Evolutionary conservation across 139 green algal species (phyloP).

Genomic region (Coccomyxa sp.): DNA sequence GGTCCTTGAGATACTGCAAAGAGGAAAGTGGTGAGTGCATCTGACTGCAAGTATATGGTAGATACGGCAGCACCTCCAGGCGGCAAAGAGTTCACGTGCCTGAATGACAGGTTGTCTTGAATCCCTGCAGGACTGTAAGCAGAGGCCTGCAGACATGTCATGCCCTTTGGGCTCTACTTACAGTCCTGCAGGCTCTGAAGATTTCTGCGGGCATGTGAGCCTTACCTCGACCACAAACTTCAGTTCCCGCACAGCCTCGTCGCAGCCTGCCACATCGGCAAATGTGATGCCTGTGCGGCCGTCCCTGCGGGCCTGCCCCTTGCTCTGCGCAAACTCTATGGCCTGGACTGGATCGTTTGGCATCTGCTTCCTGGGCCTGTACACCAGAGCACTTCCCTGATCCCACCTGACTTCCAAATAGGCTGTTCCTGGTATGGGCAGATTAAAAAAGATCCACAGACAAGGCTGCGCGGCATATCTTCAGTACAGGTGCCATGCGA

Average conservation of each 20-base stretch:
- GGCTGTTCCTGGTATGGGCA: not conserved
- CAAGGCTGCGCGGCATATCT: not conserved
- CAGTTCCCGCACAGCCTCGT: constrained; percentile 75
- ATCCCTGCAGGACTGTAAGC: too few relatives aligned
- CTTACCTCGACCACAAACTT: constrained; percentile 68
- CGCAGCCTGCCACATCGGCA: constrained; percentile 89
- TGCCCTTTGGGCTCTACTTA: too few relatives aligned
- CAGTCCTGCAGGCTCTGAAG: too few relatives aligned
- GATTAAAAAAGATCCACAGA: not conserved
- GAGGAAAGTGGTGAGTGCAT: not conserved
- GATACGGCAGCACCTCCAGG: too few relatives aligned
- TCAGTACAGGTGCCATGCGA: not conserved
- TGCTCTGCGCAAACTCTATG: constrained; percentile 91
- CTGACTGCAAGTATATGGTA: too few relatives aligned
- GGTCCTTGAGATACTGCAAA: constrained; percentile 84
- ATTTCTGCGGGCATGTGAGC: too few relatives aligned
- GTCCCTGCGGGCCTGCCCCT: constrained; percentile 78
- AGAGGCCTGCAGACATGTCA: too few relatives aligned
- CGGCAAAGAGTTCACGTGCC: too few relatives aligned
- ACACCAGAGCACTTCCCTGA: too few relatives aligned
- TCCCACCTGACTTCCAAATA: too few relatives aligned
- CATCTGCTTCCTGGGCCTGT: constrained; percentile 49
- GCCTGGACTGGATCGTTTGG: constrained; percentile 60
- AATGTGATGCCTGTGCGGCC: constrained; percentile 82
- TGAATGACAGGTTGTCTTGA: too few relatives aligned